Evolutionary conservation across 495 filamentous ascomycete species (phyloP), one percentile per base, ranked within the genome.

Genomic region (Neurospora sp.): DNA sequence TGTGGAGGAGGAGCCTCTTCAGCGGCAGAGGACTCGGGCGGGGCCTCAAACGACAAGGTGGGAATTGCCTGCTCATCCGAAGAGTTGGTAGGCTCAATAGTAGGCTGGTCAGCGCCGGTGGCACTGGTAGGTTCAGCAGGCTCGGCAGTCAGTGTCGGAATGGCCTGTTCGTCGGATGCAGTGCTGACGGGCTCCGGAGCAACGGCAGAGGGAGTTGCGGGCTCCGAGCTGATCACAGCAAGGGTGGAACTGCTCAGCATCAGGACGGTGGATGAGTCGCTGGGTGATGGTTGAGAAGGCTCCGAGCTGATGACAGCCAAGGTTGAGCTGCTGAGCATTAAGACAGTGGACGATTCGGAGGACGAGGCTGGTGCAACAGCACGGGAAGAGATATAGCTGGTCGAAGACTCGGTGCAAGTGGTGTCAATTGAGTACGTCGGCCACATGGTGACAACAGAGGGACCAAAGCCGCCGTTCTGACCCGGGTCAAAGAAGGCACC

Each of bases 1-100:
- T 79, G 73, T 0, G 74, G 74, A 12, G 74, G 74, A 16, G 74
- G 72, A 35, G 72, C 27, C 14, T 65, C 53, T 65, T 65, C 53
- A 35, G 10, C 53, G 7, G 53, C 53, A 35, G 53, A 65, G 14
- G 53, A 65, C 27, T 65, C 27, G 27, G 53, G 27, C 53, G 53
- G 53, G 22, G 6, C 53, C 22, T 65, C 53, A 35, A 65, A 65
- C 31, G 53, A 65, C 53, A 65, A 65, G 2, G 53, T 65, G 53
- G 53, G 53, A 65, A 35, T 65, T 14, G 27, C 53, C 14, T 65
- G 53, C 14, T 65, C 53, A 65, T 35, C 53, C 12, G 53, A 65
- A 18, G 53, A 65, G 7, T 14, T 37, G 53, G 14, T 8, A 61
- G 53, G 53, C 53, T 61, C 53, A 31, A 61, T 61, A 18, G 27